Base-by-base conservation (phyloP, 116 monocot species). In the Zostera marina region DNA sequence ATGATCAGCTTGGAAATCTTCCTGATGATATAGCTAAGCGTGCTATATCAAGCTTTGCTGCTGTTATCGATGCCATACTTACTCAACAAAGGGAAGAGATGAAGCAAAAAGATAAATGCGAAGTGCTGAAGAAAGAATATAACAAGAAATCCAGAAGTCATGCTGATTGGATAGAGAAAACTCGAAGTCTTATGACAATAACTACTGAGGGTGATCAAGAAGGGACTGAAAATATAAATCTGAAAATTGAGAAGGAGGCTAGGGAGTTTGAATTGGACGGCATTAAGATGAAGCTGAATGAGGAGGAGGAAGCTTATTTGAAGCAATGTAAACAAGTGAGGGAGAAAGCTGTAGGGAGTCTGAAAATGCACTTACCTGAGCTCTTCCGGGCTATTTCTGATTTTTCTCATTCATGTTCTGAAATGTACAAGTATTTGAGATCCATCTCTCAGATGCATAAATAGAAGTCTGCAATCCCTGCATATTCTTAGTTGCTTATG, bases 311-410 rank as follows among this genome's bases (percentile, higher is more conserved):
- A 47, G 54, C 52, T 3, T 59, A 82, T 56, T 58, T 56, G 41
- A 77, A 47, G 46, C 45, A 76, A 9, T 78, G 81, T 55, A 77
- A 77, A 45, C 85, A 89, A 65, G 82, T 85, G 22, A 82, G 96
- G 51, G 89, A 82, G 74, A 96, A 89, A 54, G 77, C 89, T 1
- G 44, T 85, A 0, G 65, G 62, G 3, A 82, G 73, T 45, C 66
- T 96, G n/a, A 88, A 73, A 53, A 80, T 75, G 7, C 82, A 89
- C 53, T 58, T 96, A 77, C 85, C 89, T 1, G 96, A 85, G 73
- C 76, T 96, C 13, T 96, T 89, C 45, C 62, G 89, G 1, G 71
- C 82, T 0, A 65, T 96, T 67, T 68, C 74, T 0, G 96, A 88
- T 20, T 96, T 96, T 60, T 54, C 89, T 12, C 19, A 40, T 3